A percentile compares a stretch with the other conserved stretches of the same genome.
These are phyloP conservation scores for Maudiozyma bulderi DNA, from an alignment of 805 yeast species.

Conservation along the genomic window DNA sequence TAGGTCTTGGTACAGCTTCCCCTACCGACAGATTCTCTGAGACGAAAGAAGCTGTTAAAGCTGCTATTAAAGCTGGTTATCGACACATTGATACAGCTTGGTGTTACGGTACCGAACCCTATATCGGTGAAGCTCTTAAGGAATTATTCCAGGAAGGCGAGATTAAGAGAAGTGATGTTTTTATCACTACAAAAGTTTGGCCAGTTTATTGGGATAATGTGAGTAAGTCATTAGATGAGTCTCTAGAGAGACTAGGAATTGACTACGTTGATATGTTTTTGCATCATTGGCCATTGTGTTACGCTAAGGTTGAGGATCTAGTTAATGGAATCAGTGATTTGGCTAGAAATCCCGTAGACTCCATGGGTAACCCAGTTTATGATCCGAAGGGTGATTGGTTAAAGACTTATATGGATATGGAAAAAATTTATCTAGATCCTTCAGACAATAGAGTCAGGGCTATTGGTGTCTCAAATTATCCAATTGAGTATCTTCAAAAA, in stretches of 20 bases:
- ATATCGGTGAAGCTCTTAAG: conserved; percentile 52
- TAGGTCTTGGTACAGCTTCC: conserved; percentile 62
- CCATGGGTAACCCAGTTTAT: conserved; percentile 29
- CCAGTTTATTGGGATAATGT: conserved; percentile 43
- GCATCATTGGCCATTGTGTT: conserved; percentile 69
- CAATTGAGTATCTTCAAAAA: conserved; percentile 31
- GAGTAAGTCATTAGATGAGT: conserved; percentile 43
- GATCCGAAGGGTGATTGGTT: conserved; percentile 34
- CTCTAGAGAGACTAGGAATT: conserved; percentile 50
- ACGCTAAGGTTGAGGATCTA: conserved; percentile 22
- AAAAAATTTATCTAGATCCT: conserved; percentile 21
- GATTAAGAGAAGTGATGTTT: conserved; percentile 47
- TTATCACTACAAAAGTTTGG: conserved; percentile 69
- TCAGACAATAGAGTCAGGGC: conserved; percentile 39
- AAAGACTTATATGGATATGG: conserved; percentile 48
- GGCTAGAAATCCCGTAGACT: conserved; percentile 21
- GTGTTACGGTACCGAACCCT: conserved; percentile 56
- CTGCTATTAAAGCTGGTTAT: conserved; percentile 57
- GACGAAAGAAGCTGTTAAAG: conserved; percentile 43
- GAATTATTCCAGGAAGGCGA: conserved; percentile 38
- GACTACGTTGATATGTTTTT: conserved; percentile 72
- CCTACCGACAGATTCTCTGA: conserved; percentile 39
- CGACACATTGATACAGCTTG: conserved; percentile 71
- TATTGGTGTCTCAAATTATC: conserved; percentile 52
- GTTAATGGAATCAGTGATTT: conserved; percentile 15